Evolutionary conservation across 495 filamentous ascomycete species (phyloP), one percentile per base, ranked within the genome.

Genomic region (Podospora sp.): DNA sequence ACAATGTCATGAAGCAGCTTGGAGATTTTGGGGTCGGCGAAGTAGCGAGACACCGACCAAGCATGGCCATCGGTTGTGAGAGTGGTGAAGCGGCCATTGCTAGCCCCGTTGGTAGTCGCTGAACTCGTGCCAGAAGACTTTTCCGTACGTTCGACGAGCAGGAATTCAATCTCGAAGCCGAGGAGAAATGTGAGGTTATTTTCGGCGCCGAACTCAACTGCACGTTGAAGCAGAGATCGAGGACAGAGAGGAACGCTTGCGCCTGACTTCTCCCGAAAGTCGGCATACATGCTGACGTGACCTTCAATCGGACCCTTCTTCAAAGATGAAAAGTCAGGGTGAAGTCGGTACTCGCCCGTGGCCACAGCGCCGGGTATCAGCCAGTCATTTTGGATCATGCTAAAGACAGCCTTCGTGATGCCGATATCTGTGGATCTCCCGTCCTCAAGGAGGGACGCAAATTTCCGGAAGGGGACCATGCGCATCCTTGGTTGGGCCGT

Each of bases 161-260:
- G 81, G 21, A 97, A 87, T 75, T 96, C 93, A 36, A 94, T 87
- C 76, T 96, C 93, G 70, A 94, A 94, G 4, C 93, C 93, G 27
- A 91, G 73, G 0, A 90, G 79, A 46, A 93, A 85, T 5, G 72
- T 73, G 2, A 85, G 69, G 24, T 78, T 76, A 26, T 84, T 71
- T 36, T 86, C 78, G 9, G 78, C 72, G 16, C 83, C 78, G 12
- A 78, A 75, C n/a, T 82, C 75, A 14, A 90, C 71, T 16, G 88
- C 79, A 25, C 78, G 78, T 3, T 81, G 77, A 49, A 91, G 78
- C 33, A 86, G 68, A 7, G 81, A 83, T 24, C 92, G 81, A 0
- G 89, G 88, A 71, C 91, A 92, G 63, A 85, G 66, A 14, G 69
- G 64, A 14, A 85, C 74, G 1, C 70, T 68, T 0, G 75, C 76